Evolutionary conservation across 306 rosid genomes (phyloP), one percentile per base, ranked within the genome.

Genomic region (Rosa persica): DNA sequence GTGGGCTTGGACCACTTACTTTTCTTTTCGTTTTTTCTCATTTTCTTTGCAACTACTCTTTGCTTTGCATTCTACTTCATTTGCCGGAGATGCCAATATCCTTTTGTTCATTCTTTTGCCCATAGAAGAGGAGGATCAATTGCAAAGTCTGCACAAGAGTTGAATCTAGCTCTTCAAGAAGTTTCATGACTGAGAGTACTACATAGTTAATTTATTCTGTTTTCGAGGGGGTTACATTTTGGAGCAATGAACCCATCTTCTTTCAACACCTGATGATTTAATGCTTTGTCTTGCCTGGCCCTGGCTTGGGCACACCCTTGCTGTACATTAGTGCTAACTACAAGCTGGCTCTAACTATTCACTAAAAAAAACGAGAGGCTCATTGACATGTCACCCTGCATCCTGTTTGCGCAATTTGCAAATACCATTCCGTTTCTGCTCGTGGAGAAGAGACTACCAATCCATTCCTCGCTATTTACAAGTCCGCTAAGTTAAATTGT

Each of bases 61-160:
- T n/a, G 52, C 55, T 75, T 75, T 76, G 47, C 34, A 61, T 67
- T 54, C 27, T 48, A 74, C 54, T 16, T 76, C 44, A 43, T 38
- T 27, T 78, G 43, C 46, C 30, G 58, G 54, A 67, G 65, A 10
- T 70, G 72, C 71, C 40, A 72, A 81, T 89, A 86, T 83, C 78
- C n/a, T 72, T 78, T 68, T 70, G 51, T 27, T 79, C 81, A 48
- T 27, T 68, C 64, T 75, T 83, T 75, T 61, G 43, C 77, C 78
- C 83, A 81, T 85, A 93, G 99, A 88, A 93, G 92, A 76, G 97
- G 98, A 84, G 99, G 99, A 81, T 88, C 98, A 55, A 85, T 88
- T 52, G 91, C 98, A 39, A 95, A 95, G 85, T 85, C 89, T 22
- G 99, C 96, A 23, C 99, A 95, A 8, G 99, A 90, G 86, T 90